phyloP scores from a whole-genome alignment of 331 rosid species.

The Pyracantha coccinea region DNA sequence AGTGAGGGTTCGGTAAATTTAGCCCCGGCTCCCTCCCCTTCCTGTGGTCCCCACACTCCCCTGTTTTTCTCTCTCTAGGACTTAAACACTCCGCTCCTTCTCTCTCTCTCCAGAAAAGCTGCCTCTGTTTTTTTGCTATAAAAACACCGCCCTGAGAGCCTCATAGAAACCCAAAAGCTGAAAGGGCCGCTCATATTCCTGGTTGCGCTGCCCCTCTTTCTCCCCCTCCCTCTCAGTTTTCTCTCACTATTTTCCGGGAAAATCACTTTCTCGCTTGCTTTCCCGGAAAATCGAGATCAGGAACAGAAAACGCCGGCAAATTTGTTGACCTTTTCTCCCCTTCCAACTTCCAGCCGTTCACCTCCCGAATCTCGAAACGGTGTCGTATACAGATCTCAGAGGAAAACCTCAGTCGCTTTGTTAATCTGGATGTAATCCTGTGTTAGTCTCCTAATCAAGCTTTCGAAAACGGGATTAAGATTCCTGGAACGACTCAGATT shows the following conservation, averaged over 20 bases:
- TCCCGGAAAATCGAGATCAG: slow-evolving; percentile 5
- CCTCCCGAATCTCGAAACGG: background rate
- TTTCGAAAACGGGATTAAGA: background rate
- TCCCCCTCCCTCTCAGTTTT: background rate
- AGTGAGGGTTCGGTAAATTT: background rate
- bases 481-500: background rate
- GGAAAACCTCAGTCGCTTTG: background rate
- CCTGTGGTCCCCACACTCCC: slow-evolving; percentile 14
- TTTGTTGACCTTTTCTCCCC: background rate
- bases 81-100: background rate
- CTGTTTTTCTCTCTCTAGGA: background rate
- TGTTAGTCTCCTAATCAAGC: background rate
- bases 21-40: no score
- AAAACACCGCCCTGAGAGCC: slow-evolving; percentile 9
- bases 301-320: background rate
- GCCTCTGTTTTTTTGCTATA: slow-evolving; percentile 7
- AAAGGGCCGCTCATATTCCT: background rate
- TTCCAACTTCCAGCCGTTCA: background rate
- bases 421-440: background rate
- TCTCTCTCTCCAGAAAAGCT: background rate
- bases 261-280: background rate
- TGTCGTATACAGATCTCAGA: background rate
- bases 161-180: slow-evolving; percentile 13
- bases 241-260: slow-evolving; percentile 5
- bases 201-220: background rate